A percentile compares a stretch with the other conserved stretches of the same genome.
phyloP scores from a whole-genome alignment of 148 eudicot genomes.

The Mesembryanthemum crystallinum region DNA sequence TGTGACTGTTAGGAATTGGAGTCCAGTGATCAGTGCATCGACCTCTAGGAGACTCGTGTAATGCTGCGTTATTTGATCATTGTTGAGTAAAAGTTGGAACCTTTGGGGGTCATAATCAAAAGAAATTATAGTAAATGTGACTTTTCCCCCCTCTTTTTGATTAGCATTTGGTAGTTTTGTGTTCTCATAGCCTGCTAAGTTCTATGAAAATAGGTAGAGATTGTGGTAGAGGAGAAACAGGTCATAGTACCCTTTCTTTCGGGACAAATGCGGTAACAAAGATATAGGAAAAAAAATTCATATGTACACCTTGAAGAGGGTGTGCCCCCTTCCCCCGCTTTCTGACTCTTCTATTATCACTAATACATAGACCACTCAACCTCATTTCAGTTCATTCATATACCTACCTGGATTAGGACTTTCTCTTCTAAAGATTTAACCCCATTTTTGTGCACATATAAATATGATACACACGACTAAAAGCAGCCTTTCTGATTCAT shows the following conservation, averaged over 20 bases:
- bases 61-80: background rate
- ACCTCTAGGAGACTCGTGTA: background rate
- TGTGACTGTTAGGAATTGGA: background rate
- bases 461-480: background rate
- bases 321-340: too few relatives aligned
- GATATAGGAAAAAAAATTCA: background rate
- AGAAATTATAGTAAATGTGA: background rate
- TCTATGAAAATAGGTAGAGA: background rate
- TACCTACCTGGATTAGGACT: background rate
- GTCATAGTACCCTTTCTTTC: background rate
- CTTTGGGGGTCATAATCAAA: background rate
- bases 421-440: background rate
- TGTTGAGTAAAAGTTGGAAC: conserved; percentile 11
- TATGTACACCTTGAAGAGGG: too few relatives aligned
- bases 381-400: background rate
- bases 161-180: background rate
- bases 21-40: background rate
- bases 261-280: background rate
- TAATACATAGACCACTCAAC: too few relatives aligned
- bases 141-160: background rate
- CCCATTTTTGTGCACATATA: background rate
- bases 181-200: background rate
- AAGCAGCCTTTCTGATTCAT: background rate
- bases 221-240: background rate
- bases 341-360: too few relatives aligned